These are phyloP conservation scores for Penicillium paradoxum DNA, from an alignment of 495 filamentous ascomycete species.

Conservation along the genomic window DNA sequence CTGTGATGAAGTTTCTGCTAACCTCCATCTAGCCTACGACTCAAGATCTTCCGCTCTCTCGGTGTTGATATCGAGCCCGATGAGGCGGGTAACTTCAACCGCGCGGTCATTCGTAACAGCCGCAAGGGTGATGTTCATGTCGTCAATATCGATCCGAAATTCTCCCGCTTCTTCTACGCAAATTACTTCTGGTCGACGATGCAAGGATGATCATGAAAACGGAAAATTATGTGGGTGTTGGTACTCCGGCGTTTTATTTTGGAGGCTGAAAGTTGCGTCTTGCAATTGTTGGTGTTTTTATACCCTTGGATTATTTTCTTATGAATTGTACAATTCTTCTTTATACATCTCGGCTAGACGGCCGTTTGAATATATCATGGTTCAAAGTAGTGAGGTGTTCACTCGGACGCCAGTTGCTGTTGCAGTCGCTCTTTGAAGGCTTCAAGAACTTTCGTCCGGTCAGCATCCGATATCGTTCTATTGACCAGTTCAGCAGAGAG, in stretches of 20 bases:
- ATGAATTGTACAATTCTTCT: slow-evolving; percentile 6
- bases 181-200: slow-evolving; percentile 95
- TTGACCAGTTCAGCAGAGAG: slow-evolving; percentile 6
- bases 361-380: neutral
- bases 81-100: slow-evolving; percentile 72
- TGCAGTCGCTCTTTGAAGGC: slow-evolving; percentile 10
- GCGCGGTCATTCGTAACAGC: slow-evolving; percentile 81
- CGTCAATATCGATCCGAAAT: slow-evolving; percentile 88
- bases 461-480: slow-evolving; percentile 19
- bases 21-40: slow-evolving; percentile 54
- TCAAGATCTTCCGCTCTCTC: slow-evolving; percentile 87
- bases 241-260: slow-evolving; percentile 19
- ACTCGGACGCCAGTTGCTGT: neutral
- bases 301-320: slow-evolving; percentile 20
- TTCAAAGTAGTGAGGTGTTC: neutral
- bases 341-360: neutral
- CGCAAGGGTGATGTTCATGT: slow-evolving; percentile 90
- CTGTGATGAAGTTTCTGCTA: slow-evolving; percentile 8
- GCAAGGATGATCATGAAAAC: slow-evolving; percentile 35
- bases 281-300: slow-evolving; percentile 15
- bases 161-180: slow-evolving; percentile 86
- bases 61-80: slow-evolving; percentile 87
- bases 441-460: slow-evolving; percentile 22
- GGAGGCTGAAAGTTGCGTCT: slow-evolving; percentile 9
- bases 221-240: neutral